Evolutionary conservation across 1,284 basidiomycete species (phyloP).

Genomic region (Acaromyces ingoldii): DNA sequence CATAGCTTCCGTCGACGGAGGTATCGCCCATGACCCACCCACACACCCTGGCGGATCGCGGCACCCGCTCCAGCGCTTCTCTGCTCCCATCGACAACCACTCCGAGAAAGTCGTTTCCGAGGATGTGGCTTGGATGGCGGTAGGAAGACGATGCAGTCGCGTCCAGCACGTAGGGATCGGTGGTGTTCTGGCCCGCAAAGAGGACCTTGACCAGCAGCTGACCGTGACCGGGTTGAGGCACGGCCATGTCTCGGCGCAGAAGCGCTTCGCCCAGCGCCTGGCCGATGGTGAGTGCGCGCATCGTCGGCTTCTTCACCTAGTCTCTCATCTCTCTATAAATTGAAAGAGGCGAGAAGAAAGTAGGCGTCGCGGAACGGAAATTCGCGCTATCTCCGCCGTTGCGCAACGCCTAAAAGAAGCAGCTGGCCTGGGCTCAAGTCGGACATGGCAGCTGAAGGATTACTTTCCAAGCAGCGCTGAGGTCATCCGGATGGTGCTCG

Average conservation of each 20-base stretch:
- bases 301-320: not conserved
- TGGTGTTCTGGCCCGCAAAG: not conserved
- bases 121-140: not conserved
- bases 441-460: no score
- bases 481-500: no score
- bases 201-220: not conserved
- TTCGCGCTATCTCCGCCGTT: no score
- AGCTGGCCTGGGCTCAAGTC: no score
- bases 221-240: not conserved
- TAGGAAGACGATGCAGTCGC: not conserved
- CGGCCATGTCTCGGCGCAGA: not conserved
- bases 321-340: no score
- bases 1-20: not conserved
- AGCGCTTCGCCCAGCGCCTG: not conserved
- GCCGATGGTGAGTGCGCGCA: not conserved
- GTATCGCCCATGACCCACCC: not conserved
- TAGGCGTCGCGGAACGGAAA: no score
- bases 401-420: no score
- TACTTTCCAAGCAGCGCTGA: no score
- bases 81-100: not conserved
- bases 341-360: no score
- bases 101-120: not conserved
- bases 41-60: not conserved
- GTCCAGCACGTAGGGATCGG: not conserved
- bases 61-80: not conserved